Conservation (phyloP, 2,329 filamentous ascomycete genomes). For the Esteya vermicola region DNA sequence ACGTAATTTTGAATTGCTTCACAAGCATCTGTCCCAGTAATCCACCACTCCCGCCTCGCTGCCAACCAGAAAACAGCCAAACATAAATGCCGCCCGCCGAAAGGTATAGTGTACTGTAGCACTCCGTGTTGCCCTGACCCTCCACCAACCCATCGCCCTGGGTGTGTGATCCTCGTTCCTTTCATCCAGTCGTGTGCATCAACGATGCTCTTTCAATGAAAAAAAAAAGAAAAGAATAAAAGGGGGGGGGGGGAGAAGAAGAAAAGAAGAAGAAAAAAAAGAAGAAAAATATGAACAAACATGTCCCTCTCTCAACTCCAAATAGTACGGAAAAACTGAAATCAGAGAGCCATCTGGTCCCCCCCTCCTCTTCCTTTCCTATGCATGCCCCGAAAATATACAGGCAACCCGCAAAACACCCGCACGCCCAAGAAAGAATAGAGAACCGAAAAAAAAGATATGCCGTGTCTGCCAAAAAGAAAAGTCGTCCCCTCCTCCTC, state of each 20-base stretch:
- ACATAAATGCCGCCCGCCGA: background rate
- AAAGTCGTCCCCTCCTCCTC: background rate
- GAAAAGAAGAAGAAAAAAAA: conserved; percentile 3
- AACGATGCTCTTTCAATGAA: conserved; percentile 4
- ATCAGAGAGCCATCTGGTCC: background rate
- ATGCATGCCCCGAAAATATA: background rate
- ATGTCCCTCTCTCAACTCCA: conserved; percentile 10
- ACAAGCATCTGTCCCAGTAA: background rate
- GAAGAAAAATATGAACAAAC: too few relatives aligned
- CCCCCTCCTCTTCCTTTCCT: too few relatives aligned
- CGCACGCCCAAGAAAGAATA: background rate
- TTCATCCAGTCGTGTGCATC: conserved; percentile 12
- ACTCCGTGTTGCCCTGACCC: background rate
- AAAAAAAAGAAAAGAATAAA: conserved; percentile 3
- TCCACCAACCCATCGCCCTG: background rate
- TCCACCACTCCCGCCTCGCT: too few relatives aligned
- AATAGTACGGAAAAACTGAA: conserved; percentile 6
- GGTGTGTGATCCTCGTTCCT: conserved; percentile 7
- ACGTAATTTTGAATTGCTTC: too few relatives aligned
- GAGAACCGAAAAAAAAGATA: background rate
- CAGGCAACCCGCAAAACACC: background rate
- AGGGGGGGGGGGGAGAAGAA: too few relatives aligned
- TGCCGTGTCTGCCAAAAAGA: background rate
- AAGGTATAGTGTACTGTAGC: conserved; percentile 3
- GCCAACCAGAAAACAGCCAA: background rate